Evolutionary conservation across 164 flowering plant genomes (phyloP).

Genomic region (Nymphaea thermarum): DNA sequence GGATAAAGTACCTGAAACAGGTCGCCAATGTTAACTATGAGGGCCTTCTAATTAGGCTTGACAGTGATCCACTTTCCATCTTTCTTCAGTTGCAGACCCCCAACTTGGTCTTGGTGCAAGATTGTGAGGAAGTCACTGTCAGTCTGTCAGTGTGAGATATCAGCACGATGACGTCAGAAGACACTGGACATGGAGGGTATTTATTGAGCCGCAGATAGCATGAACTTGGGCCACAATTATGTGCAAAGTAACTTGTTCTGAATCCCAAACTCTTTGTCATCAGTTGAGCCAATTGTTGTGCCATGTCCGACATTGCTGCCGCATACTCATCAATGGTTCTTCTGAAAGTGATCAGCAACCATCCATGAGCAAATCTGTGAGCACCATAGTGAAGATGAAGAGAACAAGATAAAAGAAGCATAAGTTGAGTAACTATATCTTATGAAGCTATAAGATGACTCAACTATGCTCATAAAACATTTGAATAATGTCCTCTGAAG

Average conservation of each 20-base stretch:
- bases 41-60: conserved; percentile 50
- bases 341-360: too few species aligned
- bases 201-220: conserved; percentile 63
- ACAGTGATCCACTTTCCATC: conserved; percentile 69
- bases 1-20: conserved; percentile 53
- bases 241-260: conserved; percentile 10
- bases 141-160: conserved; percentile 80
- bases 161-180: conserved; percentile 37
- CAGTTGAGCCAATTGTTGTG: too few species aligned
- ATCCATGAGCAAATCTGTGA: too few species aligned
- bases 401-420: too few species aligned
- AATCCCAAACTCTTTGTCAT: too few species aligned
- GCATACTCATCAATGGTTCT: too few species aligned
- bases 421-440: too few species aligned
- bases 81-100: conserved; percentile 69
- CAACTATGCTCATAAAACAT: too few species aligned
- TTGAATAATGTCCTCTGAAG: too few species aligned
- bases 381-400: too few species aligned
- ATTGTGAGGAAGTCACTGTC: conserved; percentile 76
- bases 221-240: conserved; percentile 34
- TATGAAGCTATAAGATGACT: too few species aligned
- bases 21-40: conserved; percentile 73
- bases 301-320: too few species aligned
- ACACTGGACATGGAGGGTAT: conserved; percentile 47
- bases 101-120: conserved; percentile 66